phyloP scores from a whole-genome alignment of 2,329 filamentous ascomycete genomes.

The Cucurbitaria berberidis region DNA sequence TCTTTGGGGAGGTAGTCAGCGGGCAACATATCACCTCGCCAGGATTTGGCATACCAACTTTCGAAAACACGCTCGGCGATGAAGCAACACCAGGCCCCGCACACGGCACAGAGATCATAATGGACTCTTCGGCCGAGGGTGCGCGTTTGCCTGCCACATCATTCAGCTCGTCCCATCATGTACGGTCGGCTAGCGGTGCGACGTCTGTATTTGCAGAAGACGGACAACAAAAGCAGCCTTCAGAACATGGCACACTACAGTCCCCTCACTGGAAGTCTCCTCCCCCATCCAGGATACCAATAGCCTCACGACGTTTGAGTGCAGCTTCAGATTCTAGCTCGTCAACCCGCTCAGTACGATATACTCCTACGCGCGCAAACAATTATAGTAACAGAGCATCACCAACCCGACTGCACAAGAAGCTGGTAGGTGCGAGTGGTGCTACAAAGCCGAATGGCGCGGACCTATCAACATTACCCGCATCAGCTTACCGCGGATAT shows the following conservation, averaged over 20 bases:
- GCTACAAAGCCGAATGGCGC: constrained; percentile 12
- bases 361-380: constrained; percentile 30
- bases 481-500: constrained; percentile 41
- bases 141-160: constrained; percentile 20
- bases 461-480: constrained; percentile 30
- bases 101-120: constrained; percentile 10
- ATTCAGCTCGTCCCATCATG: constrained; percentile 23
- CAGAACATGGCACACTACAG: constrained; percentile 14
- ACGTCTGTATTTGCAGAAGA: constrained; percentile 19
- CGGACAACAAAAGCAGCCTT: constrained; percentile 15
- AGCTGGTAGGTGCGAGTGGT: constrained; percentile 14
- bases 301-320: constrained; percentile 39
- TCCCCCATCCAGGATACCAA: constrained; percentile 44
- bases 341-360: constrained; percentile 42
- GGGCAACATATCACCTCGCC: constrained; percentile 38
- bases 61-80: constrained; percentile 22
- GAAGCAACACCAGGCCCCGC: not conserved
- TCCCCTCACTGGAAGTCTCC: constrained; percentile 33
- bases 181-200: constrained; percentile 28
- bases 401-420: constrained; percentile 32
- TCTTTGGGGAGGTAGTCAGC: constrained; percentile 47
- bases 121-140: constrained; percentile 13
- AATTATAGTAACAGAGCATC: constrained; percentile 36
- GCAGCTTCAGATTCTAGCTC: constrained; percentile 45
- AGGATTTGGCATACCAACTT: constrained; percentile 43